Base-by-base conservation (phyloP, 202 grass and related monocot species). In the Setaria italica region DNA sequence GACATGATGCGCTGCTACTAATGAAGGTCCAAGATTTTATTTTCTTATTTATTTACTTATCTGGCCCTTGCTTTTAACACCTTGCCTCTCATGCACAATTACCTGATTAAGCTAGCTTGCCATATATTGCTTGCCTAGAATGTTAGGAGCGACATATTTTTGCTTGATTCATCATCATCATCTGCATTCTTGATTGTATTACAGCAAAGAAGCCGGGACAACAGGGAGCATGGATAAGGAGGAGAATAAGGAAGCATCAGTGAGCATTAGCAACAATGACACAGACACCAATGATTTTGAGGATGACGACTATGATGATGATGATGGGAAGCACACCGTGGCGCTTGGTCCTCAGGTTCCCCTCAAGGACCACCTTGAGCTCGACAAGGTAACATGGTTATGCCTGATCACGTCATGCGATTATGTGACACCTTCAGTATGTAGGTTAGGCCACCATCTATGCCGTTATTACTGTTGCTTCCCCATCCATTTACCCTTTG, bases 311-410 rank as follows among this genome's bases (percentile, higher is more conserved):
- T 37, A 39, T 37, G 89, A 89, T 4, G 93, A 89, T 0, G 88
- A 91, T 9, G 84, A 85, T 30, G 77, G 67, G 25, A 89, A 85
- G 63, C 66, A 34, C 48, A 34, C 21, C 8, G 54, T 90, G 42
- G 55, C 50, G 21, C 87, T 94, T 13, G 94, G 91, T 54, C 94
- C 91, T 20, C 91, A 83, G 82, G 62, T 97, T 78, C 89, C 79
- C 3, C 94, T 97, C 82, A 97, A 97, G 91, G 91, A 97, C 43
- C 91, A 94, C 9, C 89, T 97, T 9, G 91, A 94, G 71, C 91
- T 86, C 59, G 89, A 89, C 54, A 97, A 94, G 94, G 91, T 67
- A 57, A 76, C 54, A 68, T 25, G 3, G 30, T 51, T 35, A 76
- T 30, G 48, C 70, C 32, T 14, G 29, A 25, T 53, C 8, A 2